Base-by-base conservation (phyloP, 768 basidiomycete genomes). In the Cyathus striatus region DNA sequence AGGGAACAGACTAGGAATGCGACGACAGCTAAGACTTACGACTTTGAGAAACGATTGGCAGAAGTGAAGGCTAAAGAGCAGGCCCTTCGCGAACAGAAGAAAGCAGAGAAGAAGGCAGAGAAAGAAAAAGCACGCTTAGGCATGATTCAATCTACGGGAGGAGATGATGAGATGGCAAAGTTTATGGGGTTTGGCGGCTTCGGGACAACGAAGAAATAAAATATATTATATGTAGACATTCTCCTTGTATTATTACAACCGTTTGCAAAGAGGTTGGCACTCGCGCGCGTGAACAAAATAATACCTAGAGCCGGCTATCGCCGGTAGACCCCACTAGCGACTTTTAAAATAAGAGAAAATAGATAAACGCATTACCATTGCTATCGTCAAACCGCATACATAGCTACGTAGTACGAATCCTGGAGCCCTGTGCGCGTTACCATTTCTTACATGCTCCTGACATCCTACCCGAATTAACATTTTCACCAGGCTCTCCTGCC, bases 161-260 rank as follows among this genome's bases (percentile, higher is more conserved):
- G 73, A 41, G 80, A 82, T 43, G 60, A 73, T 45, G 83, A 86
- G 48, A 86, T 94, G 81, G 71, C 83, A 44, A 66, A 69, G 22
- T 73, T 90, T 68, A 94, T 95, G 91, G 93, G 93, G 24, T 96
- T 96, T 59, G 83, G 79, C 36, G 90, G 90, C 1, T 96, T 96
- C 57, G 90, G 90, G 30, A 70, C 86, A 21, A 78, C 79, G n/a
- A 92, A 91, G 66, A 89, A 85, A 62, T 90, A 61, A 43, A 5
- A 12, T 16, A 17, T 10, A 23, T 23, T 14, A 12, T 16, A 16
- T 36, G 14, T 23, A 43, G 20, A n/a, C 30, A 35, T 23, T 34
- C 16, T 45, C 30, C 38, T 46, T 56, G 54, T 63, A 62, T 56
- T 59, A 57, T n/a, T n/a, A n/a, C n/a, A n/a, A n/a, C n/a, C n/a